Base-by-base conservation (phyloP, 2,329 filamentous ascomycete species). In the Colletotrichum lini region DNA sequence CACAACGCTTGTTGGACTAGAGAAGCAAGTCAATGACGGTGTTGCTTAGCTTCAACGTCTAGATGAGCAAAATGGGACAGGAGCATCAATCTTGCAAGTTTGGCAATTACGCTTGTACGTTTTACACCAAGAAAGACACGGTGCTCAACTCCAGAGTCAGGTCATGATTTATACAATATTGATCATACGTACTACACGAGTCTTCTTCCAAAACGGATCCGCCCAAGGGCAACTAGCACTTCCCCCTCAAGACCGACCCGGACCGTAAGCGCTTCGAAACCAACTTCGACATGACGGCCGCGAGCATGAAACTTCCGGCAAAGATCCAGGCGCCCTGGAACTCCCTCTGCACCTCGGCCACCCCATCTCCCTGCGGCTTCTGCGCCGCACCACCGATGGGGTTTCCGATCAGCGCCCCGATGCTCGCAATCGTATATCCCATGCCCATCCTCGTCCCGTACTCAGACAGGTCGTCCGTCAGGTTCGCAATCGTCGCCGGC, bases 381-480 rank as follows among this genome's bases (percentile, higher is more conserved):
- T 65, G 66, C 40, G 66, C 65, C 1, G 70, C 62, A 38, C 73
- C 73, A 9, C 56, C 73, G 3, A 73, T 65, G 7, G 73, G 73
- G 21, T 65, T 75, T 3, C 73, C 73, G 6, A 74, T 64, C 50
- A 75, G 47, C 10, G 65, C 59, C 4, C 73, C 73, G 18, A 74
- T 4, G 3, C 58, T 65, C 4, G 69, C 69, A 21, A 75, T 67
- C 4, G 65, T 70, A 26, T 73, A 75, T 15, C 58, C 64, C 73
- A 73, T 75, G 7, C 73, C 73, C 62, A 74, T 42, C 4, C 67
- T 49, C 23, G 73, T 75, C 3, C 64, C 73, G 26, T 61, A 69
- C 44, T 72, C 62, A 8, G 65, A 57, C 15, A 62, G 38, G 23
- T 75, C 67, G 10, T 69, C 60, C 18, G 68, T 65, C 54, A 74